Evolutionary conservation across 345 rosid genomes (phyloP).

Genomic region (Eucalyptus cloeziana): DNA sequence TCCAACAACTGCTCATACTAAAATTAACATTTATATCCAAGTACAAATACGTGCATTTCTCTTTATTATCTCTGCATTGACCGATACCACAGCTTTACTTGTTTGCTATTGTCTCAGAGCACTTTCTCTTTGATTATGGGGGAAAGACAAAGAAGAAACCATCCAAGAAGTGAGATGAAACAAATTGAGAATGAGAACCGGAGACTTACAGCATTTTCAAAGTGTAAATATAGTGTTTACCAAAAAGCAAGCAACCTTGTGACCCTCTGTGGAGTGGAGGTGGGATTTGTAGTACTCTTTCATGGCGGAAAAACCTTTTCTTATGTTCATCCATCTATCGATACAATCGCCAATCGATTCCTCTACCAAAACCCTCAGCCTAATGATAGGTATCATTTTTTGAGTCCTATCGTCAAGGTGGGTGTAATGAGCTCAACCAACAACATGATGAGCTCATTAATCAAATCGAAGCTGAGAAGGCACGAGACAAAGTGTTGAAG

Average conservation of each 20-base stretch:
- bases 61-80: neutral
- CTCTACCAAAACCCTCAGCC: neutral
- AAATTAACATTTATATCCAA: neutral
- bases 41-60: no score
- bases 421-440: neutral
- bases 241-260: neutral
- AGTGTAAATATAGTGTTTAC: neutral
- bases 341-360: neutral
- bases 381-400: neutral
- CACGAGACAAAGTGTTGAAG: no score
- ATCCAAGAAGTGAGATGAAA: neutral
- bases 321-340: neutral
- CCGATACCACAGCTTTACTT: neutral
- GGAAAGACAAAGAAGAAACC: neutral
- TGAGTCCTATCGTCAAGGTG: neutral
- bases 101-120: neutral
- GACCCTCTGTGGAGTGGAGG: neutral
- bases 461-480: no score
- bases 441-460: no score
- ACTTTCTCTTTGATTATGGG: neutral
- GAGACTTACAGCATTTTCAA: neutral
- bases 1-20: no score
- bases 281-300: neutral
- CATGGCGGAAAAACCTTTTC: neutral
- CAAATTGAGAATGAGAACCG: neutral